A percentile compares a stretch with the other conserved stretches of the same genome.
Evolutionary conservation across 805 yeast genomes (phyloP).

Genomic region (Cyberlindnera maclurae): DNA sequence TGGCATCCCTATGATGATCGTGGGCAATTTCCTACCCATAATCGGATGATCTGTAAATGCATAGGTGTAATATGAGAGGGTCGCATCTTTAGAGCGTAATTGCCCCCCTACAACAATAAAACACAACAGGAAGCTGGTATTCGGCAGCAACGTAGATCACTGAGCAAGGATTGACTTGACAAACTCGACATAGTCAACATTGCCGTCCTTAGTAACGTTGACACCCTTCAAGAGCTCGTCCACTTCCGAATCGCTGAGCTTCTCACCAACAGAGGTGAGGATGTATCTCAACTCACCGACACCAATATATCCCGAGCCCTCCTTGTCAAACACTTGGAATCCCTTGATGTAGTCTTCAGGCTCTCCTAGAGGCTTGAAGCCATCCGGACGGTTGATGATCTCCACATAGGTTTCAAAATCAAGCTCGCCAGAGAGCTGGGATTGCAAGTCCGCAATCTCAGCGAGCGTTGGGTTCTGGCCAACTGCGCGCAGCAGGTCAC

Average conservation of each 20-base stretch:
- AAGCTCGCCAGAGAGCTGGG: slow-evolving; percentile 32
- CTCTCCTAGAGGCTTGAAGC: slow-evolving; percentile 80
- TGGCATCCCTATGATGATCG: slow-evolving; percentile 95
- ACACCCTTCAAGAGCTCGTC: slow-evolving; percentile 96
- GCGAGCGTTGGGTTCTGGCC: slow-evolving; percentile 97
- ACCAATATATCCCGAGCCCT: slow-evolving; percentile 90
- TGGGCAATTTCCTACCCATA: slow-evolving; percentile 88
- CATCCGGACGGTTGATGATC: slow-evolving; percentile 79
- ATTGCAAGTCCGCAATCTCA: slow-evolving; percentile 61
- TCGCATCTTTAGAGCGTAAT: too few species aligned
- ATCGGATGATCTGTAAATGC: not conserved
- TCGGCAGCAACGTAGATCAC: slow-evolving; percentile 27
- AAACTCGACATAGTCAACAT: slow-evolving; percentile 90
- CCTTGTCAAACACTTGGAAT: slow-evolving; percentile 97
- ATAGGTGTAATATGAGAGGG: too few species aligned
- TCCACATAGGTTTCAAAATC: slow-evolving; percentile 73
- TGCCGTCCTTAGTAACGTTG: slow-evolving; percentile 86
- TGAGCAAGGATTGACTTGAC: slow-evolving; percentile 91
- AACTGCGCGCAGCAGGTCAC: slow-evolving; percentile 91
- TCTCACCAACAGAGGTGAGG: slow-evolving; percentile 93
- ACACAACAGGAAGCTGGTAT: too few species aligned
- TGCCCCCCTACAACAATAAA: too few species aligned
- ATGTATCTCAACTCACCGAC: slow-evolving; percentile 96
- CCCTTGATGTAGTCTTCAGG: slow-evolving; percentile 88
- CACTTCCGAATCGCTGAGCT: slow-evolving; percentile 82